Conservation (phyloP, 345 rosid genomes). For the Citrus hindsii region DNA sequence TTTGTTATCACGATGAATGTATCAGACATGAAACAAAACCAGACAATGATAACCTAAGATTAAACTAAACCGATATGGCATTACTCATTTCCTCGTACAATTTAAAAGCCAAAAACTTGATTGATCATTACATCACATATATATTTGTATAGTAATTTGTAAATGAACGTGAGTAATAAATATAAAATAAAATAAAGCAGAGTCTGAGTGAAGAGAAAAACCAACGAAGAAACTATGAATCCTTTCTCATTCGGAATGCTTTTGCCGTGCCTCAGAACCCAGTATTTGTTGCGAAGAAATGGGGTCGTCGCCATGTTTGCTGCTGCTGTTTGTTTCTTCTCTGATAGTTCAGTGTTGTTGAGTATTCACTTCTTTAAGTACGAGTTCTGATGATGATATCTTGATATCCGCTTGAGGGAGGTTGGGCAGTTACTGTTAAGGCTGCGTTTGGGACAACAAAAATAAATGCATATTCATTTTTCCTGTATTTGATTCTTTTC, state of each 20-base stretch:
- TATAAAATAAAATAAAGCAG: background rate
- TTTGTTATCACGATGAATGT: background rate
- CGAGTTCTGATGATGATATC: background rate
- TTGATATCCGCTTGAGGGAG: background rate
- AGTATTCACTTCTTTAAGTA: background rate
- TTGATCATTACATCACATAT: background rate
- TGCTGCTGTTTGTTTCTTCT: background rate
- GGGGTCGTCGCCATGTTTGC: conserved; percentile 30
- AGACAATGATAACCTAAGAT: background rate
- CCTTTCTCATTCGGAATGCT: conserved; percentile 93
- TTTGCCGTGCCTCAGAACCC: conserved; percentile 83
- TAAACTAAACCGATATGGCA: background rate
- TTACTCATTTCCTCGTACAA: background rate
- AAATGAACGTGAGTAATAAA: background rate
- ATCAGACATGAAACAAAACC: background rate
- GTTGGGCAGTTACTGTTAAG: background rate
- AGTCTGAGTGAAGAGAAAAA: conserved; percentile 14
- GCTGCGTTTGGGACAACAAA: background rate
- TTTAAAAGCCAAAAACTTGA: background rate
- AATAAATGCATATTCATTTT: too few species aligned
- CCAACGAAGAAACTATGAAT: conserved; percentile 75
- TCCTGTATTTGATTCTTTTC: too few species aligned
- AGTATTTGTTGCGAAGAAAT: conserved; percentile 53
- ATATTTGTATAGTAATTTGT: background rate
- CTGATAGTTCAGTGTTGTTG: background rate